Base-by-base conservation (phyloP, 202 grass and related monocot genomes). In the Brachypodium distachyon region DNA sequence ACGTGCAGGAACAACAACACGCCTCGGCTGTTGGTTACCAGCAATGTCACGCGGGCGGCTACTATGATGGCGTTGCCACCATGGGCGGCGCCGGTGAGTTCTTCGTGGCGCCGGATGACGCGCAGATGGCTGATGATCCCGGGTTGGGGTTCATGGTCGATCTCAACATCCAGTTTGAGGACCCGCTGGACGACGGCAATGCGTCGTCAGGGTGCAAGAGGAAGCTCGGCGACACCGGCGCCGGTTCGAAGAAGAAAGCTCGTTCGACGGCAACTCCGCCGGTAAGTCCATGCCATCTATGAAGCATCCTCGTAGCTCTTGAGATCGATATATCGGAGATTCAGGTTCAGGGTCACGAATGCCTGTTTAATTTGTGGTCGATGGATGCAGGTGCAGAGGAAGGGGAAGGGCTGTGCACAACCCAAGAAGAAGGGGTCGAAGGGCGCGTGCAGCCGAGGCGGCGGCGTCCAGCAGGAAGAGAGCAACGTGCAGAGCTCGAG, bases 381-480 rank as follows among this genome's bases (percentile, higher is more conserved):
- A 48, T 70, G 25, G 41, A 59, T 56, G 89, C 85, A 78, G 90
- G 41, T 44, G 52, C 79, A 50, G 77, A 91, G 80, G 88, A 87
- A 82, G 80, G 78, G 81, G 7, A 90, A 83, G 78, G 83, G 32
- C 59, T 12, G 58, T 34, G 43, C 31, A 48, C 79, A 80, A 61
- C 77, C 73, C 17, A 96, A 83, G 85, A 96, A 83, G 85, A 91
- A 83, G 77, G 34, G 72, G 43, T 85, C 81, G 54, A 92, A 93
- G 82, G 85, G 79, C 59, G 79, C 63, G 60, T 78, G 18, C 48
- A 80, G 33, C 74, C 76, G 64, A 42, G 71, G 81, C 81, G 67
- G 1, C 32, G n/a, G n/a, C n/a, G n/a, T n/a, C n/a, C 38, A 71
- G 31, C 81, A 81, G 34, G 80, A 90, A 27, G 86, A 88, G 69